Percentiles rank a stretch among this genome's conserved stretches.
Conservation (phyloP, 2,329 filamentous ascomycete genomes). For the Cercospora citrullina region DNA sequence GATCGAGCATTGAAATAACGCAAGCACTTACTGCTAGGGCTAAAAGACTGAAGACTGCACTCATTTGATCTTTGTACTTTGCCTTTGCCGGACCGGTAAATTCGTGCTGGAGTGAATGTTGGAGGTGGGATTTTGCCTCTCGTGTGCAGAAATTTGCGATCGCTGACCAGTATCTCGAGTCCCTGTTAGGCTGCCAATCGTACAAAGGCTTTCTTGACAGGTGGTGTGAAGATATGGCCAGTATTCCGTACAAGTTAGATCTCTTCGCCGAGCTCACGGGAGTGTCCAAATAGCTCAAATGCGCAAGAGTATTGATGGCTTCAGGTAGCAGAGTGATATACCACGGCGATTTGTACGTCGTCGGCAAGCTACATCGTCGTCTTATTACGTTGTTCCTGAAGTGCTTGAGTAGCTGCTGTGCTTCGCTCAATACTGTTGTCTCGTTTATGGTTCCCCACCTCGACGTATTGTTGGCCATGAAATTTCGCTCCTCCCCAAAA, state of each 20-base stretch:
- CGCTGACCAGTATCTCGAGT: background rate
- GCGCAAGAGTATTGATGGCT: slow-evolving; percentile 13
- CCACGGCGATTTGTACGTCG: slow-evolving; percentile 17
- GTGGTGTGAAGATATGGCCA: slow-evolving; percentile 14
- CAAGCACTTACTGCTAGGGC: slow-evolving; percentile 36
- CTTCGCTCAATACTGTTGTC: background rate
- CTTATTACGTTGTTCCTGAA: slow-evolving; percentile 14
- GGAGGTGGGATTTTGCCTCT: slow-evolving; percentile 31
- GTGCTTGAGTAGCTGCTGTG: slow-evolving; percentile 13
- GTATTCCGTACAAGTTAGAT: slow-evolving; percentile 8
- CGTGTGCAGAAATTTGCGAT: background rate
- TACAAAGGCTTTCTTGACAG: background rate
- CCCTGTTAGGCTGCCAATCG: background rate
- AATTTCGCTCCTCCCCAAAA: background rate
- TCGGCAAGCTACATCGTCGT: slow-evolving; percentile 4
- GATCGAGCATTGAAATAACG: background rate
- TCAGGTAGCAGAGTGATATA: slow-evolving; percentile 7
- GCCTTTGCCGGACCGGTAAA: slow-evolving; percentile 36
- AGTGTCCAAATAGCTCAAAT: slow-evolving; percentile 8
- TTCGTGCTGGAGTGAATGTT: slow-evolving; percentile 37
- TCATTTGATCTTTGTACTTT: slow-evolving; percentile 45
- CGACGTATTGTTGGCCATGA: background rate
- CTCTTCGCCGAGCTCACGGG: slow-evolving; percentile 13
- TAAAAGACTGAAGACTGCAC: slow-evolving; percentile 40
- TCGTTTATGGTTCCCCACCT: background rate